A percentile compares a stretch with the other conserved stretches of the same genome.
Evolutionary conservation across 2,329 filamentous ascomycete species (phyloP).

Genomic region (Setomelanomma holmii): DNA sequence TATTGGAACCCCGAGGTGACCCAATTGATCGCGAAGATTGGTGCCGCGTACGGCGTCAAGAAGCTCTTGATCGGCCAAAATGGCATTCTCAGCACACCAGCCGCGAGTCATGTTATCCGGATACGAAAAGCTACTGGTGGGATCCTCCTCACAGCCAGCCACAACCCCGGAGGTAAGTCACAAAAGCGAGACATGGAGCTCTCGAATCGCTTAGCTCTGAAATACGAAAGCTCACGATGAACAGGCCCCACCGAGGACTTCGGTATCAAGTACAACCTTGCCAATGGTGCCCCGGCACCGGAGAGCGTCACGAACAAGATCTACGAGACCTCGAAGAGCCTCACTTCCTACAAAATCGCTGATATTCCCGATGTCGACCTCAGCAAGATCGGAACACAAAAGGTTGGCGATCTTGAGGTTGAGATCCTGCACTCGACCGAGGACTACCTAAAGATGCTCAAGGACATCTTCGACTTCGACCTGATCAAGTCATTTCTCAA

Average conservation of each 20-base stretch:
- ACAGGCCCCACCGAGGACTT: slow-evolving; percentile 92
- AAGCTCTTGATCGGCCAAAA: slow-evolving; percentile 96
- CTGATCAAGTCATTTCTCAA: slow-evolving; percentile 94
- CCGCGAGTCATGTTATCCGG: slow-evolving; percentile 93
- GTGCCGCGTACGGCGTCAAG: slow-evolving; percentile 96
- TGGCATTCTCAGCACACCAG: slow-evolving; percentile 95
- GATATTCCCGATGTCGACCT: slow-evolving; percentile 89
- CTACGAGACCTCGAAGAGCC: slow-evolving; percentile 85
- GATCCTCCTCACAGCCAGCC: slow-evolving; percentile 94
- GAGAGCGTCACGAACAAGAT: slow-evolving; percentile 99
- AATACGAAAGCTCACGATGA: slow-evolving; percentile 6
- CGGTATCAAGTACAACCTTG: slow-evolving; percentile 99
- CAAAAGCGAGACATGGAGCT: too few relatives aligned
- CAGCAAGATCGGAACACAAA: slow-evolving; percentile 79
- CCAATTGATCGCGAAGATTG: slow-evolving; percentile 96
- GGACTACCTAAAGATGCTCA: slow-evolving; percentile 94
- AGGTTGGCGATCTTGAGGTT: slow-evolving; percentile 86
- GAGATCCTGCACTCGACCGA: slow-evolving; percentile 92
- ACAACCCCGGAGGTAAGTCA: slow-evolving; percentile 95
- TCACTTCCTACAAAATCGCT: slow-evolving; percentile 91
- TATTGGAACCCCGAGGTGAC: slow-evolving; percentile 98
- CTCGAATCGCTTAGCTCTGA: not conserved
- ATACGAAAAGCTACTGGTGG: slow-evolving; percentile 94
- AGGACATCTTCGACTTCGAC: slow-evolving; percentile 98
- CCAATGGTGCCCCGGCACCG: slow-evolving; percentile 93